phyloP scores from a whole-genome alignment of 2,329 filamentous ascomycete genomes.

The Rhinocladiella similis region DNA sequence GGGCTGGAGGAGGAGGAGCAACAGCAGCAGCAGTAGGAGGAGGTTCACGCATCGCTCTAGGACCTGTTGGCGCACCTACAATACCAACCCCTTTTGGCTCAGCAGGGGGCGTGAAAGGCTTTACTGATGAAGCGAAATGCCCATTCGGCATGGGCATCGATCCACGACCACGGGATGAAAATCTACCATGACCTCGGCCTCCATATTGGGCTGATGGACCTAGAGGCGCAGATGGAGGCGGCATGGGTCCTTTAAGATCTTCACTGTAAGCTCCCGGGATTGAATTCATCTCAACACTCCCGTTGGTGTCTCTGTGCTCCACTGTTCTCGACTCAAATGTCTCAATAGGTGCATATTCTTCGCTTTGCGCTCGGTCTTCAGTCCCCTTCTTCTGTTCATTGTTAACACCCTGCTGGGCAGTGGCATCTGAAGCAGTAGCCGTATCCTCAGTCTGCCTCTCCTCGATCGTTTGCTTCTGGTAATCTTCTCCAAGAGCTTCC shows the following conservation, averaged over 20 bases:
- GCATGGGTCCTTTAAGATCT: conserved; percentile 29
- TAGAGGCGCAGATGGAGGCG: conserved; percentile 33
- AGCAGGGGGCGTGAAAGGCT: conserved; percentile 33
- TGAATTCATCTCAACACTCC: conserved; percentile 26
- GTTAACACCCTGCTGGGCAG: conserved; percentile 11
- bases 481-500: conserved; percentile 31
- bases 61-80: conserved; percentile 79
- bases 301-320: not conserved
- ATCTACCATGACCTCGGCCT: conserved; percentile 45
- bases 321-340: conserved; percentile 5
- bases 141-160: conserved; percentile 33
- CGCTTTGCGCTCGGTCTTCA: not conserved
- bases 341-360: conserved; percentile 2
- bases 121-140: conserved; percentile 32
- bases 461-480: conserved; percentile 17
- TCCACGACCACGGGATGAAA: conserved; percentile 41
- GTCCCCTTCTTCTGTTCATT: conserved; percentile 7
- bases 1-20: conserved; percentile 19
- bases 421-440: conserved; percentile 4
- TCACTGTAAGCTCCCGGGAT: conserved; percentile 30
- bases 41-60: conserved; percentile 77
- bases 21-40: conserved; percentile 22
- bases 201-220: conserved; percentile 33
- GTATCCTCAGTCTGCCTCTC: conserved; percentile 12
- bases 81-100: conserved; percentile 58